Evolutionary conservation across 179 eudicot genomes (phyloP).

Genomic region (Sideroxylon spinosum): DNA sequence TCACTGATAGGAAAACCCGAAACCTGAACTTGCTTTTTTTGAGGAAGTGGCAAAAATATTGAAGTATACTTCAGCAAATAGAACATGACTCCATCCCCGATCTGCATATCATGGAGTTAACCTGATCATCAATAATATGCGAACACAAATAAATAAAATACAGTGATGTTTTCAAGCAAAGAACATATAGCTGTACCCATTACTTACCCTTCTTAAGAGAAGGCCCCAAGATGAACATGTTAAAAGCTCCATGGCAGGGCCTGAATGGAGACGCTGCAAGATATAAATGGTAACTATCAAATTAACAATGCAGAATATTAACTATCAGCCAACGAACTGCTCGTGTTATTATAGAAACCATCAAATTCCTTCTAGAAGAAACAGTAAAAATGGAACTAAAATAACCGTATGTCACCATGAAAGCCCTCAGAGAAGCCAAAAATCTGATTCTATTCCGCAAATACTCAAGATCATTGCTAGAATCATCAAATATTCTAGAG

Average conservation of each 20-base stretch:
- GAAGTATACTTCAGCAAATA: conserved; percentile 55
- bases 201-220: conserved; percentile 54
- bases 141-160: neutral
- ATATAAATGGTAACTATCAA: conserved; percentile 12
- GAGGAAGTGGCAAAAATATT: conserved; percentile 61
- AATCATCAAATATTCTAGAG: no score
- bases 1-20: conserved; percentile 57
- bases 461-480: no score
- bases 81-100: conserved; percentile 71
- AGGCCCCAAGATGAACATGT: conserved; percentile 57
- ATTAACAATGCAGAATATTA: neutral
- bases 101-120: conserved; percentile 33
- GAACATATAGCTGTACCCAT: neutral
- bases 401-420: neutral
- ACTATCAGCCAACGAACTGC: neutral
- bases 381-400: neutral
- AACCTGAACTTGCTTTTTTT: conserved; percentile 57
- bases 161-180: neutral
- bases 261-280: conserved; percentile 31
- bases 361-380: neutral
- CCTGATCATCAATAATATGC: conserved; percentile 8
- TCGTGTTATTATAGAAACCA: neutral
- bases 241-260: conserved; percentile 47
- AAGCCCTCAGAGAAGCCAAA: no score
- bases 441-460: no score